Evolutionary conservation across 192 early-diverging fungal species (phyloP), one percentile per base, ranked within the genome.

Genomic region (Diversispora epigaea): DNA sequence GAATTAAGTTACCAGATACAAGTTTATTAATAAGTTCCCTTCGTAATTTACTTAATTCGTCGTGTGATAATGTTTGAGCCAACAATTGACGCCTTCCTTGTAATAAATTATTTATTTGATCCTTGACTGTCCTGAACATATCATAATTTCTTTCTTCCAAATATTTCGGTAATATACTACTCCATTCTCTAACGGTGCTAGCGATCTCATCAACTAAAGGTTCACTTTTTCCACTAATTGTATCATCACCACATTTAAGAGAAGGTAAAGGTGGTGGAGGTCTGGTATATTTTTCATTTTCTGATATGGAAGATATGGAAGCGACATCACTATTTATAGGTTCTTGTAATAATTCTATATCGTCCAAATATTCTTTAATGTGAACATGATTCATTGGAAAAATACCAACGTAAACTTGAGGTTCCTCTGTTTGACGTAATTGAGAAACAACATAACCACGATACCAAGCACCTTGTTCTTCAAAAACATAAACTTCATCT

Each of bases 131-230:
- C 40, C 73, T 83, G 76, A 90, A 88, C 25, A 81, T 39, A 8
- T 75, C 76, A 68, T 92, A 92, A 56, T 84, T 77, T 55, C 88
- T 86, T 50, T 82, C 64, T 11, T 77, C 62, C 15, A 92, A 76
- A 75, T 91, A 84, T 14, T 50, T 69, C 21, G 89, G 84, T 9
- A 91, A 76, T 11, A 81, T 62, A 46, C 66, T 68, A 41, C 83
- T 83, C 91, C 91, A 92, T 80, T 89, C 86, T 22, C 88, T 78
- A 4, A 92, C 78, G 44, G 81, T 82, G 0, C 89, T 85, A 6
- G 88, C 84, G 52, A 92, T 86, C 67, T 91, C 91, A 75, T 91
- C 91, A 14, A 89, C 81, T 8, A 92, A 76, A 17, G 89, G 85
- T 72, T 92, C 90, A 25, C 77, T 79, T 45, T 41, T 60, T 22